phyloP scores from a whole-genome alignment of 192 early-diverging fungal species.

The Chytriomyces hyalinus region DNA sequence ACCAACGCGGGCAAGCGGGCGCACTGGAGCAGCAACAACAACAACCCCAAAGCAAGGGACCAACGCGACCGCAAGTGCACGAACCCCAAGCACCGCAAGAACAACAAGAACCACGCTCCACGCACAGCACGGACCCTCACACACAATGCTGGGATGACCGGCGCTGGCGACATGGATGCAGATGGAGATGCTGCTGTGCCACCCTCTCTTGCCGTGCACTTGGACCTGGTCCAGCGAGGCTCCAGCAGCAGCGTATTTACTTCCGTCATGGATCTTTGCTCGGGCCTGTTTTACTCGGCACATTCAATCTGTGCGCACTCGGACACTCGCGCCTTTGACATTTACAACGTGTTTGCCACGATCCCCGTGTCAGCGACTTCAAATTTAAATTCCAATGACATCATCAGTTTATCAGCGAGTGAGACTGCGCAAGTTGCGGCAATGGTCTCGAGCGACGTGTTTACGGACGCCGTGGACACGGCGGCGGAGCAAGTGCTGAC shows the following conservation, averaged over 20 bases:
- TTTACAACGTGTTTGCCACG: neutral
- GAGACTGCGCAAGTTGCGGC: neutral
- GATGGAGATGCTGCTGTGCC: neutral
- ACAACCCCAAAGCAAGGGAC: neutral
- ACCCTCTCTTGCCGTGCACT: neutral
- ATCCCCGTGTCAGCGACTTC: neutral
- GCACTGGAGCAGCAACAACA: neutral
- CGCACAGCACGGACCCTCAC: neutral
- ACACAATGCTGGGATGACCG: neutral
- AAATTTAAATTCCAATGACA: neutral
- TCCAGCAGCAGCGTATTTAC: neutral
- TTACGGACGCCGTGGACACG: conserved; percentile 13
- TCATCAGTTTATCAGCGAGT: neutral
- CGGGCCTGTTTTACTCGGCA: neutral
- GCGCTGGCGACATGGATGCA: neutral
- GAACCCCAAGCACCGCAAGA: neutral
- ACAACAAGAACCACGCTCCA: neutral
- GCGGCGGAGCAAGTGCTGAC: conserved; percentile 4
- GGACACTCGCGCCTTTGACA: neutral
- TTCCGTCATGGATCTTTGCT: neutral
- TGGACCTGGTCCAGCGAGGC: neutral
- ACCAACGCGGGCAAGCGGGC: neutral
- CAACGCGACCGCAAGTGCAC: conserved; percentile 1
- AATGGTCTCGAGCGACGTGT: neutral
- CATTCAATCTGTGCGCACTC: neutral